phyloP scores from a whole-genome alignment of 805 yeast species.

The Barnettozyma pratensis region DNA sequence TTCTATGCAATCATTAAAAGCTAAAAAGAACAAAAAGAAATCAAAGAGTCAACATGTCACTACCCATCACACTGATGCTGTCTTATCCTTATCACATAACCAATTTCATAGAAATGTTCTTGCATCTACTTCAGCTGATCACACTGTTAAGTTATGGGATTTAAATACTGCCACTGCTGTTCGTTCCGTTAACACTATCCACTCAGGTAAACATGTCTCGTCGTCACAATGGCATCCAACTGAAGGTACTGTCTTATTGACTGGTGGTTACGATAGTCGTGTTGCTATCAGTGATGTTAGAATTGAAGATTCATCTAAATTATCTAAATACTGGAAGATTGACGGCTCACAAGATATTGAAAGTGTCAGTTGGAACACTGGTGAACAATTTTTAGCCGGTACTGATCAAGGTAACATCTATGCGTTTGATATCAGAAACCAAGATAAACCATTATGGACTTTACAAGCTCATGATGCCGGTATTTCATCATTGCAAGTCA shows the following conservation, averaged over 20 bases:
- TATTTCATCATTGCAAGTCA: conserved; percentile 73
- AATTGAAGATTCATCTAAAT: conserved; percentile 51
- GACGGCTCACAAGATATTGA: conserved; percentile 82
- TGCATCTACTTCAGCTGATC: conserved; percentile 93
- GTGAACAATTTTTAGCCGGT: conserved; percentile 68
- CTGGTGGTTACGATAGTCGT: conserved; percentile 92
- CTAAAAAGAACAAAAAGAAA: conserved; percentile 47
- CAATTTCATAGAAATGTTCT: conserved; percentile 74
- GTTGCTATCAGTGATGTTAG: conserved; percentile 84
- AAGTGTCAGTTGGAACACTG: conserved; percentile 64
- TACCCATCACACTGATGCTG: conserved; percentile 91
- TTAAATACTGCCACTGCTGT: conserved; percentile 69
- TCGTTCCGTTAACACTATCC: conserved; percentile 67
- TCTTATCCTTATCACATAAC: conserved; percentile 81
- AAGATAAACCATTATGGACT: conserved; percentile 78
- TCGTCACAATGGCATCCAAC: conserved; percentile 79
- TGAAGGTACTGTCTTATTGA: conserved; percentile 64
- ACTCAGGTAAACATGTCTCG: conserved; percentile 76
- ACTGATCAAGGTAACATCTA: conserved; percentile 88
- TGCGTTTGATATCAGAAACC: conserved; percentile 78
- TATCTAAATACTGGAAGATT: conserved; percentile 62
- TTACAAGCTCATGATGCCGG: conserved; percentile 97
- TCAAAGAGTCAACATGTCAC: conserved; percentile 46
- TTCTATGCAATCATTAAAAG: conserved; percentile 15
- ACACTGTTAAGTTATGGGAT: conserved; percentile 95